Percentiles rank a stretch among this genome's conserved stretches.
phyloP scores from a whole-genome alignment of 169 alveolate genomes.

The Babesia divergens region DNA sequence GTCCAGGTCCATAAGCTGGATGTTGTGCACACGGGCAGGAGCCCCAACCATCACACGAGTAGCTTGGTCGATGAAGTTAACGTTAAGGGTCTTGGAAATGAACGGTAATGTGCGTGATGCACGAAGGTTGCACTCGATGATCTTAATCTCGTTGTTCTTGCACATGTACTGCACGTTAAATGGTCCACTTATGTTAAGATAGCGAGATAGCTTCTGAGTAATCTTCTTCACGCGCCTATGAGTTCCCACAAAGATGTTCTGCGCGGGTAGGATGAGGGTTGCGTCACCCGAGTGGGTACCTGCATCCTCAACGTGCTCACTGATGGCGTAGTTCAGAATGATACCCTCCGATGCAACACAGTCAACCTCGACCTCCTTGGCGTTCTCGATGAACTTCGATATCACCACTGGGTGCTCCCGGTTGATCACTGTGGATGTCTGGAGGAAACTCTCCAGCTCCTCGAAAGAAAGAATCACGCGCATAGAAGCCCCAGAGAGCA shows the following conservation, averaged over 20 bases:
- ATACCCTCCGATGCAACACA: slow-evolving; percentile 80
- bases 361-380: slow-evolving; percentile 84
- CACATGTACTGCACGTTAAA: slow-evolving; percentile 88
- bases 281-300: slow-evolving; percentile 90
- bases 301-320: slow-evolving; percentile 88
- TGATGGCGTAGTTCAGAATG: slow-evolving; percentile 84
- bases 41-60: slow-evolving; percentile 82
- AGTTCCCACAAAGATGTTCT: slow-evolving; percentile 85
- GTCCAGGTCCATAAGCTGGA: slow-evolving; percentile 82
- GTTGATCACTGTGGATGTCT: slow-evolving; percentile 82
- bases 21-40: slow-evolving; percentile 70
- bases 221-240: slow-evolving; percentile 80
- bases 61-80: slow-evolving; percentile 82
- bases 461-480: slow-evolving; percentile 75
- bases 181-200: slow-evolving; percentile 83
- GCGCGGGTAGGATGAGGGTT: slow-evolving; percentile 85
- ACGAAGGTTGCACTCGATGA: slow-evolving; percentile 87
- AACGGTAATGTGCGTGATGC: slow-evolving; percentile 87
- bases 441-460: slow-evolving; percentile 74
- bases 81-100: slow-evolving; percentile 79
- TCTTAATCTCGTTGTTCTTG: slow-evolving; percentile 82
- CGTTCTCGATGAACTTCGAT: slow-evolving; percentile 80
- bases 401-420: slow-evolving; percentile 86
- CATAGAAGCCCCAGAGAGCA: slow-evolving; percentile 88
- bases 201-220: slow-evolving; percentile 81